Evolutionary conservation across 192 early-diverging fungal species (phyloP), one percentile per base, ranked within the genome.

Genomic region (Dissophora globulifera): DNA sequence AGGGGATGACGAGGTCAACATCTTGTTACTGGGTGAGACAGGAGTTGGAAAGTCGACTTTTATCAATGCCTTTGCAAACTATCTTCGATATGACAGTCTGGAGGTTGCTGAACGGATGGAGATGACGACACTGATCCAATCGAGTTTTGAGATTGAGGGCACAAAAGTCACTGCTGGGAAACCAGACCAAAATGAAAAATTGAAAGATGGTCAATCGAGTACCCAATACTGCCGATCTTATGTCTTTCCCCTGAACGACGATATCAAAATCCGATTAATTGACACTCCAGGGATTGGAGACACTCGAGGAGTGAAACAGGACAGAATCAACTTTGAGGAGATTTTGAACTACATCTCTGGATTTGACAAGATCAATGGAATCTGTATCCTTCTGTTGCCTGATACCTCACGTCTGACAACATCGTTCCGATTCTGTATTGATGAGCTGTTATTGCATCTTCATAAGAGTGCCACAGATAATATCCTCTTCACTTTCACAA

Each of bases 1-100:
- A 5, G 55, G 55, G 25, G 55, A 58, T 58, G 55, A 67, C 23
- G 67, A 69, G 35, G 52, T 53, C 40, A 62, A 62, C 33, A 71
- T 54, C 50, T 19, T 64, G 43, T 41, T 75, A 13, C 48, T 75
- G 50, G 70, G 70, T 0, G 45, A 63, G 35, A 78, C 75, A 11
- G 74, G 74, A 3, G 64, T 78, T 31, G 64, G 74, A 9, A 78
- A 78, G 50, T 78, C 64, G 1, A 78, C 64, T 1, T 78, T 67
- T 41, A 78, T 78, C 47, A 78, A 78, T 26, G 58, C 50, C 43
- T 62, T 78, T 43, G 64, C 35, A 9, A 78, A 78, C 31, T 78
- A 78, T 47, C 56, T 78, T 0, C 56, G 31, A 47, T 78, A 48
- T 30, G 50, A 67, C 5, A 78, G 30, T 15, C 30, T 78, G 58